phyloP scores from a whole-genome alignment of 129 eudicot genomes.

The Artemisia argyi region DNA sequence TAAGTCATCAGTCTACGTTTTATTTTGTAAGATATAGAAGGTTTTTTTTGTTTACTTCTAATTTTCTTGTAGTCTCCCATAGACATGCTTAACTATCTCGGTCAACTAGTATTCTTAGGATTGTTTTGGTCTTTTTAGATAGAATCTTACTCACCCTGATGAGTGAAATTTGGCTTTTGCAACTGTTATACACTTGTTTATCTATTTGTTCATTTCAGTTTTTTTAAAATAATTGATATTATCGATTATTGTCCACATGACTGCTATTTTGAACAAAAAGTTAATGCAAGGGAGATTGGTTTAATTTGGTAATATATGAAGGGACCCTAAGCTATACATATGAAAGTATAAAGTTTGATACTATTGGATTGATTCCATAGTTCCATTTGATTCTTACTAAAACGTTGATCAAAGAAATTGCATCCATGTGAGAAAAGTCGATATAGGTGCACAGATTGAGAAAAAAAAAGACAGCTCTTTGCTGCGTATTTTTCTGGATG shows the following conservation, averaged over 20 bases:
- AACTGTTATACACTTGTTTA: background rate
- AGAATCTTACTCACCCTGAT: background rate
- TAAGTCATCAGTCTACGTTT: too few species aligned
- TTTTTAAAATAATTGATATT: too few species aligned
- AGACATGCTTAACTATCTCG: too few species aligned
- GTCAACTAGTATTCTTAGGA: background rate
- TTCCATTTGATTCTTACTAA: background rate
- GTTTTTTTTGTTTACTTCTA: background rate
- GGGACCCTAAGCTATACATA: background rate
- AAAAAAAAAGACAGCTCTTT: background rate
- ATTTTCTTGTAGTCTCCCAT: background rate
- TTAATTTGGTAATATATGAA: background rate
- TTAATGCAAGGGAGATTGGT: background rate
- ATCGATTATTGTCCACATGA: too few species aligned
- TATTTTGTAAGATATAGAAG: too few species aligned
- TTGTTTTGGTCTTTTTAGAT: background rate
- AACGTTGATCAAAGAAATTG: background rate
- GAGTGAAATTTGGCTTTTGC: background rate
- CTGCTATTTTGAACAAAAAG: too few species aligned
- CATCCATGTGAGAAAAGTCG: background rate
- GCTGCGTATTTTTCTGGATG: background rate
- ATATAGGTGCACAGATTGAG: background rate
- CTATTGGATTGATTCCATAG: slow-evolving; percentile 2
- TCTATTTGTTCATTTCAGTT: background rate
- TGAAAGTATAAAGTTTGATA: background rate